Base-by-base conservation (phyloP, 2,329 filamentous ascomycete genomes). In the Aschersonia sp. region DNA sequence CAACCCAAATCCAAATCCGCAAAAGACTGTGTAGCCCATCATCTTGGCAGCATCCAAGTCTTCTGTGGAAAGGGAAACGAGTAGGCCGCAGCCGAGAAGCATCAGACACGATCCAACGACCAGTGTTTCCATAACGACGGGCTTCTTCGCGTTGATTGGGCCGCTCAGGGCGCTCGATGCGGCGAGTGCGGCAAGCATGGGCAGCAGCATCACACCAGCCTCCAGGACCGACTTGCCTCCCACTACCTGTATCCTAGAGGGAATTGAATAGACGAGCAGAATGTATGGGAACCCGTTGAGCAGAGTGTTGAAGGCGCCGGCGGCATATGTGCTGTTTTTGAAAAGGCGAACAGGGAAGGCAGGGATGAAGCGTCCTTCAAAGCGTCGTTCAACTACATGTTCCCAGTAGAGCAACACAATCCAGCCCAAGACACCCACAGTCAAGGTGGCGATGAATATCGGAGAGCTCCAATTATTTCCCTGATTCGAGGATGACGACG, bases 1-100 rank as follows among this genome's bases (percentile, higher is more conserved):
- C 38, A 77, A 54, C 0, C 74, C 74, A 51, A 74, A 75, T 0
- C 74, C 74, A 31, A 77, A 56, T 3, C 74, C 74, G n/a, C 73
- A 61, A 47, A 77, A 70, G 0, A 65, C 64, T 46, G 76, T 55
- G 49, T 72, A 75, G 0, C 73, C 73, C 1, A 76, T 57, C 4
- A 69, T 61, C 52, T 71, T 75, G 2, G 64, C 56, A 51, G 73
- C 65, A 6, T 74, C 55, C 10, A 51, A 45, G 3, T 58, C 53
- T 5, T 47, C 43, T 1, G 51, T 53, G 20, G 55, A 51, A 1
- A 59, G 49, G 1, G 67, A 74, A 29, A 61, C 68, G 50, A 76
- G 57, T 3, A 75, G 58, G 2, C 63, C 72, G 43, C 69, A 73
- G 2, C 73, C 73, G 3, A 77, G 40, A 0, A 65, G 51, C 62